phyloP scores from a whole-genome alignment of 2,329 filamentous ascomycete species.

The Aspergillus japonicus region DNA sequence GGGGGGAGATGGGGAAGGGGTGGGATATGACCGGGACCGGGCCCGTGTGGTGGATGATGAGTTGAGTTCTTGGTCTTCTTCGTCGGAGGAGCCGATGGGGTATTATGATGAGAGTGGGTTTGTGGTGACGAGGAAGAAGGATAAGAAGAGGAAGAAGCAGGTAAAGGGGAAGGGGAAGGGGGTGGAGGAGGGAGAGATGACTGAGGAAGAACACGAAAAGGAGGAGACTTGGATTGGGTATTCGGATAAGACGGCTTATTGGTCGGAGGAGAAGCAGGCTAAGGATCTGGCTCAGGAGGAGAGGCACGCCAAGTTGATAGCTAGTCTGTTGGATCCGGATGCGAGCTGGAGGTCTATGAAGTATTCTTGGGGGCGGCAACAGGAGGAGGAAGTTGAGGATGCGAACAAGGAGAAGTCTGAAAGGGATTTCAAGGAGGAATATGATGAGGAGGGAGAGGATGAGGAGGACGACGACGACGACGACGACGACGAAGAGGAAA shows the following conservation, averaged over 20 bases:
- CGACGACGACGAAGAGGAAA: not conserved
- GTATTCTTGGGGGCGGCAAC: not conserved
- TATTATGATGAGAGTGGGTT: not conserved
- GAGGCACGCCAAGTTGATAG: slow-evolving; percentile 3
- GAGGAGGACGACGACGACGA: not conserved
- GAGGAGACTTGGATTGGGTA: not conserved
- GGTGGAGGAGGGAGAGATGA: not conserved
- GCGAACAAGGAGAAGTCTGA: not conserved
- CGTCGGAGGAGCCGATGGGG: not conserved
- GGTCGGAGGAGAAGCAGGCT: not conserved
- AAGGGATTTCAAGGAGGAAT: not conserved
- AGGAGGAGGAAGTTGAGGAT: not conserved
- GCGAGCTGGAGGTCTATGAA: not conserved
- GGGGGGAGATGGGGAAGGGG: not conserved
- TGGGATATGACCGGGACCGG: not conserved
- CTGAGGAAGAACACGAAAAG: not conserved
- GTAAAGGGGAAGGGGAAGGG: slow-evolving; percentile 1
- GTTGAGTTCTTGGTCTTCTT: not conserved
- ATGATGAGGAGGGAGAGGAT: not conserved
- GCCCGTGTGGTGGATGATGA: not conserved
- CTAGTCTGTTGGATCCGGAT: not conserved
- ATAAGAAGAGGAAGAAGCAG: slow-evolving; percentile 4
- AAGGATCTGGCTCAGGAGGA: not conserved
- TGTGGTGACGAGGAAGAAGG: not conserved
- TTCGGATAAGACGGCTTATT: not conserved